These are phyloP conservation scores for Colletotrichum nymphaeae DNA, from an alignment of 2,329 filamentous ascomycete genomes.

Conservation along the genomic window DNA sequence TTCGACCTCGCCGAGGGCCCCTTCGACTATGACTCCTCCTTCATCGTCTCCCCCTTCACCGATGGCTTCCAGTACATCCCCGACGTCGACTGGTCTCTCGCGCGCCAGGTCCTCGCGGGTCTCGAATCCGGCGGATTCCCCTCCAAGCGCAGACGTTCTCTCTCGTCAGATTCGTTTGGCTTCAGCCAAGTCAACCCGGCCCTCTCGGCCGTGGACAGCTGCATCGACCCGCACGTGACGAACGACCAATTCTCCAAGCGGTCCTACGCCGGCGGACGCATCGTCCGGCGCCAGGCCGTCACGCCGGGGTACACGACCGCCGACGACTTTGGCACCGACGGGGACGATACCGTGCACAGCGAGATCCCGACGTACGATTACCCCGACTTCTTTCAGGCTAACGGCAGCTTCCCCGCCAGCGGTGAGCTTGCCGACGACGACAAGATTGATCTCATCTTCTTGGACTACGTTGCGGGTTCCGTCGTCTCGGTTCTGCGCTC, in stretches of 20 bases:
- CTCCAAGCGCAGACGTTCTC: conserved; percentile 4
- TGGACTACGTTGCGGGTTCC: conserved; percentile 19
- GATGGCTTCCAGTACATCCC: conserved; percentile 65
- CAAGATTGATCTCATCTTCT: conserved; percentile 22
- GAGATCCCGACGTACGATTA: conserved; percentile 57
- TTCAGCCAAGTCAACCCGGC: neutral
- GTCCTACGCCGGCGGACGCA: conserved; percentile 12
- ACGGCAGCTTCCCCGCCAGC: conserved; percentile 58
- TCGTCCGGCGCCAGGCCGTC: conserved; percentile 57
- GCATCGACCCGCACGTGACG: conserved; percentile 19
- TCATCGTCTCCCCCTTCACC: conserved; percentile 67
- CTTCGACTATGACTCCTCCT: conserved; percentile 65
- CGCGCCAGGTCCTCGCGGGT: neutral
- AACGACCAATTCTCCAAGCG: conserved; percentile 22
- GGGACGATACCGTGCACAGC: conserved; percentile 65
- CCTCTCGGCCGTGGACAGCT: neutral
- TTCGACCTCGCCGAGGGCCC: conserved; percentile 73
- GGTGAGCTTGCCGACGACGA: conserved; percentile 39
- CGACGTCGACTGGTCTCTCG: conserved; percentile 57
- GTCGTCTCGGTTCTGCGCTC: conserved; percentile 18
- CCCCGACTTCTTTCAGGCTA: conserved; percentile 62
- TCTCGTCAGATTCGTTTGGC: neutral
- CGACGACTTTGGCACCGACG: conserved; percentile 66
- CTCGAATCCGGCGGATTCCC: conserved; percentile 12
- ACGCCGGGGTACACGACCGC: conserved; percentile 64